Percentiles rank a stretch among this genome's conserved stretches.
Conservation (phyloP, 1,139 yeast genomes). For the Kodamaea alishanica region DNA sequence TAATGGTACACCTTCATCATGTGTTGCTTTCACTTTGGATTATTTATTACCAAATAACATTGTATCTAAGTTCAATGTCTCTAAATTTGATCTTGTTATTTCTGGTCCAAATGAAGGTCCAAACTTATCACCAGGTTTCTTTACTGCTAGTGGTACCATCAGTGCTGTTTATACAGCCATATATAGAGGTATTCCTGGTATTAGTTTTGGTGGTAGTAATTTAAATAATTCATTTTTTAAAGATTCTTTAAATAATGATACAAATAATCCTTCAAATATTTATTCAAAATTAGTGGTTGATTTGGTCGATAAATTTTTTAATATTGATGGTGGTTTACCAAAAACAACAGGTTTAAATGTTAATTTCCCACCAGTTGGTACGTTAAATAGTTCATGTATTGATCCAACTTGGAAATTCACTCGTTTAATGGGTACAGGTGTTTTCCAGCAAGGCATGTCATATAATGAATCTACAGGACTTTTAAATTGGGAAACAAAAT, state of each 20-base stretch:
- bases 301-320: slow-evolving; percentile 33
- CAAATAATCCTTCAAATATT: slow-evolving; percentile 34
- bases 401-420: slow-evolving; percentile 36
- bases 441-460: slow-evolving; percentile 23
- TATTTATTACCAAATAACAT: slow-evolving; percentile 35
- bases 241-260: slow-evolving; percentile 31
- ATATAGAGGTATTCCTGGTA: slow-evolving; percentile 42
- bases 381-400: slow-evolving; percentile 25
- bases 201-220: slow-evolving; percentile 38
- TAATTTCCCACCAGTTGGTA: slow-evolving; percentile 44
- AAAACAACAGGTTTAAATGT: slow-evolving; percentile 42
- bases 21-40: slow-evolving; percentile 40
- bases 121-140: slow-evolving; percentile 37
- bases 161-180: slow-evolving; percentile 40
- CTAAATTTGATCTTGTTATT: slow-evolving; percentile 39
- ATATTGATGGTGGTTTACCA: slow-evolving; percentile 31
- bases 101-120: slow-evolving; percentile 48
- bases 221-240: slow-evolving; percentile 41
- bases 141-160: slow-evolving; percentile 42
- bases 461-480: slow-evolving; percentile 23
- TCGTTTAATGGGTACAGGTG: slow-evolving; percentile 38
- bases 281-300: slow-evolving; percentile 37
- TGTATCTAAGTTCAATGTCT: slow-evolving; percentile 17
- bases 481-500: slow-evolving; percentile 22
- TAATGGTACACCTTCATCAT: slow-evolving; percentile 44